phyloP scores from a whole-genome alignment of 208 protist species.

The Sergeia podlipaevii region DNA sequence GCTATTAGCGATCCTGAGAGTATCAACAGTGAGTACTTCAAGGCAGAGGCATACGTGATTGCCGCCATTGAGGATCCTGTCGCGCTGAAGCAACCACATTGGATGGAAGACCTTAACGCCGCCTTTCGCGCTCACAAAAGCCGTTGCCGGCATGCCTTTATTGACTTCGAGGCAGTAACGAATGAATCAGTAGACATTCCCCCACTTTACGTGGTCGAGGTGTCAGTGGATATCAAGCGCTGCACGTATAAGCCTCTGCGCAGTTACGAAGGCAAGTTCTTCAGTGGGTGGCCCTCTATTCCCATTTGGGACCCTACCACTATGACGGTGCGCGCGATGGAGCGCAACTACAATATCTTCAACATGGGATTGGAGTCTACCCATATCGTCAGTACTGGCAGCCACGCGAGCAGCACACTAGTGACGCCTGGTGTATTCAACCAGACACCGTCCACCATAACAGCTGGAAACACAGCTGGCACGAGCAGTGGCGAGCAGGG shows the following conservation, averaged over 20 bases:
- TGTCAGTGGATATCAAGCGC: slow-evolving; percentile 53
- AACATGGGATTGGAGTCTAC: background rate
- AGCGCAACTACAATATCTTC: slow-evolving; percentile 50
- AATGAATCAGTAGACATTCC: slow-evolving; percentile 24
- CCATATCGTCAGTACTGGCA: too few relatives aligned
- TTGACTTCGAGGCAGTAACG: slow-evolving; percentile 18
- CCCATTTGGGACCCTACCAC: slow-evolving; percentile 58
- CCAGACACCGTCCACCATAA: background rate
- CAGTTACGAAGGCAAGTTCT: slow-evolving; percentile 62
- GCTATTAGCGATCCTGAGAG: slow-evolving; percentile 1
- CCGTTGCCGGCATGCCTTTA: slow-evolving; percentile 31
- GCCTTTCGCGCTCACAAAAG: slow-evolving; percentile 25
- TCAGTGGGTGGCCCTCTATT: slow-evolving; percentile 65
- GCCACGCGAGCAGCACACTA: too few relatives aligned
- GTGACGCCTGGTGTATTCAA: background rate
- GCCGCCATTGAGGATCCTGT: slow-evolving; percentile 26
- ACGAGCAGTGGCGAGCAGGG: background rate
- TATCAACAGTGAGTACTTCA: slow-evolving; percentile 9
- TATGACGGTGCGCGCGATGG: slow-evolving; percentile 23
- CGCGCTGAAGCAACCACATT: slow-evolving; percentile 17
- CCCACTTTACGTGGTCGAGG: slow-evolving; percentile 42
- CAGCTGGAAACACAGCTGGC: background rate
- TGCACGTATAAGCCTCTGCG: slow-evolving; percentile 21
- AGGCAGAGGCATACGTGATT: slow-evolving; percentile 38
- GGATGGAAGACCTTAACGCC: slow-evolving; percentile 21